Base-by-base conservation (phyloP, 2,329 filamentous ascomycete genomes). In the Shiraia sp. region DNA sequence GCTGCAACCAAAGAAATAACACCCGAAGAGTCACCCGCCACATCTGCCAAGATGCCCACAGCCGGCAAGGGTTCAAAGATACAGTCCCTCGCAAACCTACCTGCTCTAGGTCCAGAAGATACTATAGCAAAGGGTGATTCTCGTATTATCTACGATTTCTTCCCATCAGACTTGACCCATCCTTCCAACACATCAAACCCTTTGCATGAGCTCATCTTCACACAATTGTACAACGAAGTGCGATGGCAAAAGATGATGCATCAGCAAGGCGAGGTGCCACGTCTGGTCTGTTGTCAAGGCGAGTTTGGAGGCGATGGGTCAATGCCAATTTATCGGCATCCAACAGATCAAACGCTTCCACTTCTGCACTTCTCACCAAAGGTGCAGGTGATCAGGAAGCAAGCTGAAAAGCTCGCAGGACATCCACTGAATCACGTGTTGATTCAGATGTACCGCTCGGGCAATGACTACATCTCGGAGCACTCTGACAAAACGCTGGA, bases 401-500 rank as follows among this genome's bases (percentile, higher is more conserved):
- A 79, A 40, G 85, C 90, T 0, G 89, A 96, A 66, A 76, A 79
- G 41, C 74, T 81, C 12, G 77, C 95, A 1, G 86, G 88, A 0
- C 93, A 97, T 59, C 74, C 81, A 1, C 72, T 99, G 29, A 99
- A 99, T 60, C 93, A 99, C 65, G 91, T 85, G 1, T 74, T 99
- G 33, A 95, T 99, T 32, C 93, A 99, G 63, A 81, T 90, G 43
- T 99, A 99, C 63, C 88, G 93, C n/a, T 79, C 80, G 54, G 89
- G 92, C 2, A 83, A 82, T 33, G 93, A 99, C 70, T 90, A 90
- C 65, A 99, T 99, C 49, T 93, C 89, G 1, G 93, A 99, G 65
- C 93, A 99, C 63, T 95, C 90, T 27, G 93, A 99, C 67, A 99
- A 99, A 72, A 96, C 92, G 0, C 76, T 99, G 16, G 93, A 99